Evolutionary conservation across 345 rosid species (phyloP).

Genomic region (Isatis tinctoria): DNA sequence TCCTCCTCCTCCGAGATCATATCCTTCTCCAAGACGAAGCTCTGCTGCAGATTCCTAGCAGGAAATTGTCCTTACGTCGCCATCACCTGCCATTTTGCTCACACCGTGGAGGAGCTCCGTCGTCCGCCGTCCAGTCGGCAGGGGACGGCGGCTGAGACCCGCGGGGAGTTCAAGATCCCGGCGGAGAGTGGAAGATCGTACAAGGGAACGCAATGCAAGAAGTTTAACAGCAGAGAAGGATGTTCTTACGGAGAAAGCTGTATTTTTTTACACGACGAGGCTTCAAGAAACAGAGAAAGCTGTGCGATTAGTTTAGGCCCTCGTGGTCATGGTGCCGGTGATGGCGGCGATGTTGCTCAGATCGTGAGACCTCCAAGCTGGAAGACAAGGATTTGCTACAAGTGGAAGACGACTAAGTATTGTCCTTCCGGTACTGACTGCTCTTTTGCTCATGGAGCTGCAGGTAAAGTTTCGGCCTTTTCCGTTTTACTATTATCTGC

Average conservation of each 20-base stretch:
- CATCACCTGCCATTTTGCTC: conserved; percentile 74
- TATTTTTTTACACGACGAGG: conserved; percentile 74
- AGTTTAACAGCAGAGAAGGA: conserved; percentile 53
- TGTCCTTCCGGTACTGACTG: conserved; percentile 84
- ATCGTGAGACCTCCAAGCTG: conserved; percentile 72
- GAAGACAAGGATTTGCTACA: conserved; percentile 87
- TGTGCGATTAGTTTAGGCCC: conserved; percentile 83
- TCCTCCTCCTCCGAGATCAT: conserved; percentile 38
- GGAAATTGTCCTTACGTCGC: conserved; percentile 76
- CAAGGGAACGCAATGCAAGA: conserved; percentile 44
- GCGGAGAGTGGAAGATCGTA: conserved; percentile 59
- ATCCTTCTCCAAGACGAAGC: conserved; percentile 80
- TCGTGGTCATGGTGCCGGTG: conserved; percentile 49
- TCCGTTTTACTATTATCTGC: not conserved
- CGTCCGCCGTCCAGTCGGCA: conserved; percentile 78
- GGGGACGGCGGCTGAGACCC: conserved; percentile 42
- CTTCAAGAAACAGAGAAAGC: conserved; percentile 74
- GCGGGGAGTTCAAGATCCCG: conserved; percentile 72
- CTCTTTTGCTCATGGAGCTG: conserved; percentile 85
- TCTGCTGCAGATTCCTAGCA: conserved; percentile 67
- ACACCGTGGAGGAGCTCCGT: conserved; percentile 84
- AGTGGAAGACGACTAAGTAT: conserved; percentile 81
- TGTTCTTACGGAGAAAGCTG: conserved; percentile 87
- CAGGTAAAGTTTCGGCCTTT: conserved; percentile 42
- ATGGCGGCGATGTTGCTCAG: conserved; percentile 26